Conservation (phyloP, 176 grass and related monocot genomes). For the Coix lacrymajobi region DNA sequence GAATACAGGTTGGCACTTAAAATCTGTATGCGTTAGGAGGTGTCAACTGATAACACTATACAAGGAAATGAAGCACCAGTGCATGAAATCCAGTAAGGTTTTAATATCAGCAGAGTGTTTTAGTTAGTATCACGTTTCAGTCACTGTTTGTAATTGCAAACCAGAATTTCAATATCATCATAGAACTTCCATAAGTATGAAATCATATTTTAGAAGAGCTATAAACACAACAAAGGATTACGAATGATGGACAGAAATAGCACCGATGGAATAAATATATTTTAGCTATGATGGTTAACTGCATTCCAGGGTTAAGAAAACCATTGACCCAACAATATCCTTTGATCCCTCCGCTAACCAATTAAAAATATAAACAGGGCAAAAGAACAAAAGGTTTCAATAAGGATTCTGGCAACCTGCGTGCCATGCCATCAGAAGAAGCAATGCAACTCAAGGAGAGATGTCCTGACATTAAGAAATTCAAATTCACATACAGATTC, state of each 20-base stretch:
- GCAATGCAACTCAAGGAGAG: not conserved
- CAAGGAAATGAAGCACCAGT: not conserved
- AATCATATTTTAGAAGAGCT: not conserved
- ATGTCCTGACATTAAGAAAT: not conserved
- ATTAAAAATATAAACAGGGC: not conserved
- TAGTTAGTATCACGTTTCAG: not conserved
- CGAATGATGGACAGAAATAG: not conserved
- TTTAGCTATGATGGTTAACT: not conserved
- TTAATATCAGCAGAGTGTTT: not conserved
- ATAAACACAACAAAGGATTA: not conserved
- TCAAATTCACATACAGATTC: constrained; percentile 11
- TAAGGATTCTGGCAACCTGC: not conserved
- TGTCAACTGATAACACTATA: not conserved
- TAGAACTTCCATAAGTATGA: not conserved
- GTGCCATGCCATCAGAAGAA: not conserved
- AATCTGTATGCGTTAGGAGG: not conserved
- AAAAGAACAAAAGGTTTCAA: not conserved
- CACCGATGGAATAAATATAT: not conserved
- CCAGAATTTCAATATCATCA: not conserved
- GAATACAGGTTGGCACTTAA: not conserved
- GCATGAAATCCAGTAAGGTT: not conserved
- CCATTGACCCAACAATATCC: not conserved
- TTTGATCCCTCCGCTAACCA: not conserved
- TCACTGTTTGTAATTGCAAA: not conserved
- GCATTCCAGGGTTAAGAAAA: not conserved